Evolutionary conservation across 2,329 filamentous ascomycete genomes (phyloP).

Genomic region (Aspergillus pseudoglaucus): DNA sequence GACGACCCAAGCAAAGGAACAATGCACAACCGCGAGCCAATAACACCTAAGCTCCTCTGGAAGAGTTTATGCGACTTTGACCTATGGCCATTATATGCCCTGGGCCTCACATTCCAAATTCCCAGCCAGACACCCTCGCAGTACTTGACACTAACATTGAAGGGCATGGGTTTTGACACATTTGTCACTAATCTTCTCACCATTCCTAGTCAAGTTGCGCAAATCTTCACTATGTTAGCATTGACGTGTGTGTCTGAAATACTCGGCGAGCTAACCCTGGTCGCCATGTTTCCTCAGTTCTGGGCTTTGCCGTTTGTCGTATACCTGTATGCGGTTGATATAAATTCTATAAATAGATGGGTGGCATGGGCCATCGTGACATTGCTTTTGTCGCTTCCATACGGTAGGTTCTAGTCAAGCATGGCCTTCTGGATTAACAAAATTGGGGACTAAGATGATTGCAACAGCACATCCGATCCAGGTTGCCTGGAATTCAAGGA

Average conservation of each 20-base stretch:
- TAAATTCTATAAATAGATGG: conserved; percentile 36
- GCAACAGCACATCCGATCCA: conserved; percentile 46
- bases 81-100: conserved; percentile 51
- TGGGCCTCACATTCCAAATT: conserved; percentile 50
- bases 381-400: conserved; percentile 22
- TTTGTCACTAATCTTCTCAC: conserved; percentile 59
- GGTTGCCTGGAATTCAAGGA: conserved; percentile 56
- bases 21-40: conserved; percentile 56
- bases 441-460: no score
- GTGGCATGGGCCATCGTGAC: conserved; percentile 47
- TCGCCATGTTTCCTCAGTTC: conserved; percentile 46
- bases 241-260: conserved; percentile 43
- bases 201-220: conserved; percentile 42
- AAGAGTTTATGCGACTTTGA: conserved; percentile 53
- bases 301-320: conserved; percentile 58
- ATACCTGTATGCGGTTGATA: conserved; percentile 42
- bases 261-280: conserved; percentile 42
- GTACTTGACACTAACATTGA: conserved; percentile 56
- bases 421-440: no score
- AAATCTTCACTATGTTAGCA: conserved; percentile 37
- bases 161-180: conserved; percentile 52
- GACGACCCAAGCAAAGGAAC: conserved; percentile 48
- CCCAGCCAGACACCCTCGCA: conserved; percentile 45
- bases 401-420: no score
- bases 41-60: conserved; percentile 47